Conservation (phyloP, 2,329 filamentous ascomycete genomes). For the Pseudogymnoascus sp. region DNA sequence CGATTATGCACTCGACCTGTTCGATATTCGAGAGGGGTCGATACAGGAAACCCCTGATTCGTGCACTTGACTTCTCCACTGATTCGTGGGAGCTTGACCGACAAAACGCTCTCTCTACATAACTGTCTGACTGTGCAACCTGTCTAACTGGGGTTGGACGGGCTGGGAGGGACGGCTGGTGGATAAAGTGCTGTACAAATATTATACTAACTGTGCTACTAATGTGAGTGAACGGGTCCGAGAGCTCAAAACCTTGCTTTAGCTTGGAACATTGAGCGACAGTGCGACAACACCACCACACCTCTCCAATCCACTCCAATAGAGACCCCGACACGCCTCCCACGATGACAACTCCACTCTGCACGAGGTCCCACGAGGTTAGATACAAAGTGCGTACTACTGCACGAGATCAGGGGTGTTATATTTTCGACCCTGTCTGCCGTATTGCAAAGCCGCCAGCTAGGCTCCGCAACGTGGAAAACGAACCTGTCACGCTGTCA, state of each 20-base stretch:
- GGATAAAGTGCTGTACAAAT: neutral
- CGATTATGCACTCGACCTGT: neutral
- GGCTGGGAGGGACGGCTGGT: neutral
- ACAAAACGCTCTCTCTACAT: neutral
- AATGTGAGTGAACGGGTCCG: neutral
- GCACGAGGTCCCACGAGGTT: conserved; percentile 1
- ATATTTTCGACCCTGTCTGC: neutral
- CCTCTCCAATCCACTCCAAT: neutral
- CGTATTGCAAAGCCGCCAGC: neutral
- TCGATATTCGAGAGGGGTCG: conserved; percentile 1
- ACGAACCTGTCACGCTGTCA: neutral
- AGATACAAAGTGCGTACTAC: neutral
- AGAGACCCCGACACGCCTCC: neutral
- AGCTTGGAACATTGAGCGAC: neutral
- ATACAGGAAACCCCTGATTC: neutral
- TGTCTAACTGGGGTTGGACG: neutral
- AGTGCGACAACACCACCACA: neutral
- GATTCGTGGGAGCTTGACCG: conserved; percentile 4
- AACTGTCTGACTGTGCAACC: neutral
- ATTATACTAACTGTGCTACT: neutral
- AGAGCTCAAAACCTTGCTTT: neutral
- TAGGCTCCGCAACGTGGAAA: neutral
- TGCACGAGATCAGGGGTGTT: conserved; percentile 3
- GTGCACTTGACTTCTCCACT: neutral
- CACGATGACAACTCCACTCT: neutral